Evolutionary conservation across 257 asterid genomes (phyloP), one percentile per base, ranked within the genome.

Genomic region (Eustoma russellianum): DNA sequence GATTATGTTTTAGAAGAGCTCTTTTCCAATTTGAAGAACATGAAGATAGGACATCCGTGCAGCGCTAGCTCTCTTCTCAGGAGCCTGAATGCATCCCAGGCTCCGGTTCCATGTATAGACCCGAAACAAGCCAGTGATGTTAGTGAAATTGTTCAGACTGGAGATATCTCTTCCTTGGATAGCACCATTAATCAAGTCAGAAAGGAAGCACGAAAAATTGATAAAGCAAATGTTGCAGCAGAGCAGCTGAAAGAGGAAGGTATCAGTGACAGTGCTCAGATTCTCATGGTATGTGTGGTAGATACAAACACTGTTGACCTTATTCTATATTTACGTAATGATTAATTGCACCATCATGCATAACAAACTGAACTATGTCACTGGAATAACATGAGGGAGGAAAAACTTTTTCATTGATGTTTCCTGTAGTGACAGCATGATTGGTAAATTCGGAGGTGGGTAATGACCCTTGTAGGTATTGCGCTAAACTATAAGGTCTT

Each of bases 21-120:
- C 5, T 76, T 83, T 0, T 79, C 71, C 51, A 80, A 79, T 61
- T 57, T 86, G 65, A 79, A 75, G 66, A 75, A 60, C 52, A 59
- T 59, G 13, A 65, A 51, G 3, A 67, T 64, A 4, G 83, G 69
- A 45, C 83, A 78, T 58, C 87, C 89, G 3, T 80, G 98, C 64
- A 84, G 88, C 13, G 95, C 94, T 34, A 86, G 89, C 50, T 73
- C 94, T 0, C 77, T 90, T 17, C 83, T 90, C 13, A 75, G 94
- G 79, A 90, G 63, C 72, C 68, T 83, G 70, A 90, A 80, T 33
- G 77, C 70, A 14, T 72, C 94, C 17, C 72, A 45, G 46, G 35
- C 65, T 0, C 2, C 62, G 16, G 63, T 60, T 58, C 71, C 90
- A 19, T 46, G 52, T 62, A 13, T 51, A 1, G 77, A 62, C 45